phyloP scores from a whole-genome alignment of 1,284 basidiomycete species.

The Ceratobasidium sp. region DNA sequence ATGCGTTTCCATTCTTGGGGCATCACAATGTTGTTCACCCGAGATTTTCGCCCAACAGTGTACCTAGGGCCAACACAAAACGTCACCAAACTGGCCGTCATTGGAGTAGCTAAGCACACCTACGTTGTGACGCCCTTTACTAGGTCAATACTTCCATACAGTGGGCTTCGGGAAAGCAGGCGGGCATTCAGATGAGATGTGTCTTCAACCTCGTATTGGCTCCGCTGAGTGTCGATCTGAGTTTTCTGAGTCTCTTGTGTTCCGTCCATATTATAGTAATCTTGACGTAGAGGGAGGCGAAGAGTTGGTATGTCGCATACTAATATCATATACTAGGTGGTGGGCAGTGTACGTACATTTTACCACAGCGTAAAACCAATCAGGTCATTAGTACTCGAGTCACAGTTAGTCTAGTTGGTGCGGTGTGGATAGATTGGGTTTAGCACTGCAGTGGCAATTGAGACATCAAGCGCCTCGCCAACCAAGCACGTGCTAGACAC shows the following conservation, averaged over 20 bases:
- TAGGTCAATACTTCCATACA: conserved; percentile 28
- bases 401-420: not conserved
- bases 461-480: no score
- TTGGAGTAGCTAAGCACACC: not conserved
- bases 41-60: conserved; percentile 29
- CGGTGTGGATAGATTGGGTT: no score
- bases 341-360: conserved; percentile 34
- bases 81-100: not conserved
- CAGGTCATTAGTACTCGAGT: not conserved
- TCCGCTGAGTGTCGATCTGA: conserved; percentile 26
- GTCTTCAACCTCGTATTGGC: conserved; percentile 34
- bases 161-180: conserved; percentile 17
- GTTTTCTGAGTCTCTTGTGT: conserved; percentile 34
- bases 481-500: no score
- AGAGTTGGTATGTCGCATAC: not conserved
- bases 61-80: conserved; percentile 1
- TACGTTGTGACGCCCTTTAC: conserved; percentile 27
- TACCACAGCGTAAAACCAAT: conserved; percentile 7
- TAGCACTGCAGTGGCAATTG: no score
- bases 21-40: conserved; percentile 33
- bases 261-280: not conserved
- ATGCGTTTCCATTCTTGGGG: conserved; percentile 36
- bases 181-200: conserved; percentile 34
- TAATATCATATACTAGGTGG: conserved; percentile 22
- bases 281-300: not conserved